Percentiles rank a stretch among this genome's conserved stretches.
These are phyloP conservation scores for Cymbidium sinense DNA, from an alignment of 106 monocot genomes.

Conservation along the genomic window DNA sequence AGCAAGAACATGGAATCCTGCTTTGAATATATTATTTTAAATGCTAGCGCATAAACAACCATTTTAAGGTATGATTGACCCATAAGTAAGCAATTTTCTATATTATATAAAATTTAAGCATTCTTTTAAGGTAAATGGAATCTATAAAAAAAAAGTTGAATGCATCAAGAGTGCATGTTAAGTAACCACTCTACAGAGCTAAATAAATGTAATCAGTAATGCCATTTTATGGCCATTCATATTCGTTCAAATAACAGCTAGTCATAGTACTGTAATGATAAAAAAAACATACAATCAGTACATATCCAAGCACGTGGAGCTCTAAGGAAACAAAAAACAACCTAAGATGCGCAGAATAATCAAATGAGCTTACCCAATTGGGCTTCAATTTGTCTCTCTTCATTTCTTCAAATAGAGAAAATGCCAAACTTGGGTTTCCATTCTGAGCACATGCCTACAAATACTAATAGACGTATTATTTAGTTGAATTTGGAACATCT, in stretches of 20 bases:
- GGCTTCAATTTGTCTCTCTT: conserved; percentile 59
- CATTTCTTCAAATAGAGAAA: conserved; percentile 81
- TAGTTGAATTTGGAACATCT: not conserved
- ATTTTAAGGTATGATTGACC: not conserved
- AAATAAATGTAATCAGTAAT: not conserved
- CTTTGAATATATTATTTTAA: not conserved
- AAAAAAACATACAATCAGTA: not conserved
- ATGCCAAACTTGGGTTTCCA: conserved; percentile 58
- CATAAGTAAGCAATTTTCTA: not conserved
- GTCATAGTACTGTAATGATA: not conserved
- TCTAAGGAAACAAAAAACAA: not conserved
- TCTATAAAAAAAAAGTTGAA: not conserved
- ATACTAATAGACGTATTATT: not conserved
- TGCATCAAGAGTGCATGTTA: not conserved
- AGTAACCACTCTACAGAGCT: not conserved
- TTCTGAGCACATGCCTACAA: conserved; percentile 69
- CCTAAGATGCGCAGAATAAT: not conserved
- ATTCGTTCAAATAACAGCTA: not conserved
- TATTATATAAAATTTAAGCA: not conserved
- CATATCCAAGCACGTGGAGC: too few species aligned
- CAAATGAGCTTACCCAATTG: conserved; percentile 47
- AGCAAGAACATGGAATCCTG: not conserved
- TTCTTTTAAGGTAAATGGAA: not conserved
- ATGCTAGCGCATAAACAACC: not conserved
- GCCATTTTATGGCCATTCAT: not conserved